A percentile compares a stretch with the other conserved stretches of the same genome.
These are phyloP conservation scores for Balamuthia mandrillaris DNA, from an alignment of 208 protist species.

Conservation along the genomic window DNA sequence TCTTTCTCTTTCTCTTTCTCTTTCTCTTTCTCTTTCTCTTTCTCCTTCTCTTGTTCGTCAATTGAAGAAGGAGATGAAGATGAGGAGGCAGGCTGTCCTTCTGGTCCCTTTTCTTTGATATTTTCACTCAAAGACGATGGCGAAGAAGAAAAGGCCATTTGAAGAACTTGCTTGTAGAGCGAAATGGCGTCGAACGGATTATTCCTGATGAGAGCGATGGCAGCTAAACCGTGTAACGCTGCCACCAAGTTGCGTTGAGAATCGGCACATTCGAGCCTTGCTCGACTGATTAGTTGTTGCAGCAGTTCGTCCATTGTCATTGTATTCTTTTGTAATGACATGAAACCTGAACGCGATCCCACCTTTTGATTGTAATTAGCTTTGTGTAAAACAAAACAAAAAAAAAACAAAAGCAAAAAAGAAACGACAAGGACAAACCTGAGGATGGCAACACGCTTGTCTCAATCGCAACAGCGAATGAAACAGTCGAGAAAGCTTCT, in stretches of 20 bases:
- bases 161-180: not conserved
- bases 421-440: not conserved
- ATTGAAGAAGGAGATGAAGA: too few species aligned
- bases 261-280: not conserved
- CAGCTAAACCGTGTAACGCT: conserved; percentile 7
- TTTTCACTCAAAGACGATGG: too few species aligned
- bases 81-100: too few species aligned
- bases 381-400: too few species aligned
- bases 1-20: too few species aligned
- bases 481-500: not conserved
- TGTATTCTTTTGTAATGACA: conserved; percentile 27
- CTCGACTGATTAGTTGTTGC: not conserved
- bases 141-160: too few species aligned
- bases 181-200: not conserved
- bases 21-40: too few species aligned
- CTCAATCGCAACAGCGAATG: not conserved
- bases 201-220: not conserved
- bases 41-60: too few species aligned
- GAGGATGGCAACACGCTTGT: conserved; percentile 21
- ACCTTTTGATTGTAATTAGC: too few species aligned
- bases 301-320: conserved; percentile 31
- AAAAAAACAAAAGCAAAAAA: not conserved
- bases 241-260: conserved; percentile 15
- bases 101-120: too few species aligned
- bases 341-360: not conserved